Evolutionary conservation across 805 yeast genomes (phyloP).

Genomic region (Candida suzukii): DNA sequence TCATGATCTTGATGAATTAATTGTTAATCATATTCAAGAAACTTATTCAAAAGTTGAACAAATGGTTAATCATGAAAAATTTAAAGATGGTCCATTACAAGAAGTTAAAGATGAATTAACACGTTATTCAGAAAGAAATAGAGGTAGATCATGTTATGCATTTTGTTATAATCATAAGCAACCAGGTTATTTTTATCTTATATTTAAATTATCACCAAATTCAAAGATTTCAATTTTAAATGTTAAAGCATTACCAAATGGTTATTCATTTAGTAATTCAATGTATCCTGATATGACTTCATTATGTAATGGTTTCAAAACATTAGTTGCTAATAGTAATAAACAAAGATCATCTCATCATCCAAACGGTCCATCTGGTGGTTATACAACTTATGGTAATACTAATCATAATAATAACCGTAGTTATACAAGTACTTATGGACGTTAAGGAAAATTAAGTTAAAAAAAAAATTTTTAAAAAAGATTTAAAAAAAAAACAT

Average conservation of each 20-base stretch:
- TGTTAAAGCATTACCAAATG: constrained; percentile 84
- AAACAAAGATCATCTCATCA: constrained; percentile 10
- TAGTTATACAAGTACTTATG: neutral
- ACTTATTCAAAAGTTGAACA: constrained; percentile 78
- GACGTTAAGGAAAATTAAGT: too few relatives aligned
- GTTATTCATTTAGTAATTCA: constrained; percentile 72
- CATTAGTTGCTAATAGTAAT: constrained; percentile 27
- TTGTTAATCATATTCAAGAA: constrained; percentile 79
- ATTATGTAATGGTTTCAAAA: constrained; percentile 93
- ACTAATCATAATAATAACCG: neutral
- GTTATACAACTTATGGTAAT: constrained; percentile 3
- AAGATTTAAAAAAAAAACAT: too few relatives aligned
- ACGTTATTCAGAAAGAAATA: constrained; percentile 85
- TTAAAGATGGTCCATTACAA: constrained; percentile 67
- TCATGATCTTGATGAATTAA: constrained; percentile 87
- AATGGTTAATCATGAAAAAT: constrained; percentile 82
- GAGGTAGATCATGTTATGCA: constrained; percentile 82
- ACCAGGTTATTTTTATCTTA: constrained; percentile 89
- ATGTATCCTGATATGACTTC: constrained; percentile 84
- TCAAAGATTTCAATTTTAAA: constrained; percentile 78
- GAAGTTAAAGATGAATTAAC: constrained; percentile 86
- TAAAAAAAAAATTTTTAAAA: too few relatives aligned
- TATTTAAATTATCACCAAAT: constrained; percentile 73
- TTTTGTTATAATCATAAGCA: constrained; percentile 84
- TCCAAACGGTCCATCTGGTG: too few relatives aligned